Base-by-base conservation (phyloP, 2,329 filamentous ascomycete species). In the Aspergillus quadrilineatus region DNA sequence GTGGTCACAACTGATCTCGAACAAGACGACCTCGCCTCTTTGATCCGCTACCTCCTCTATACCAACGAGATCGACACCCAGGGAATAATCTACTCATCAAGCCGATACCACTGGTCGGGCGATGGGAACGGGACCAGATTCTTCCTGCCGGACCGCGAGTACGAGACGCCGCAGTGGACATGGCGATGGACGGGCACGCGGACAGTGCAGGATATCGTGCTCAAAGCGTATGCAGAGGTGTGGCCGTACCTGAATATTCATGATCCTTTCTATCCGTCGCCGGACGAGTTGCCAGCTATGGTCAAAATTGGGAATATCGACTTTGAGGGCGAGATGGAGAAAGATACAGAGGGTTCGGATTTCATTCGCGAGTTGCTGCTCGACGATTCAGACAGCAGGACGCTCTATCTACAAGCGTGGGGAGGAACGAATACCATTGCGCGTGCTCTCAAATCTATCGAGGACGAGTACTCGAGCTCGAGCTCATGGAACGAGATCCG, bases 31-130 rank as follows among this genome's bases (percentile, higher is more conserved):
- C 42, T 53, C 7, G 50, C 50, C 37, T 54, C 52, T 1, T 28
- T 54, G 4, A 48, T 54, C 28, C 52, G 52, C 6, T 54, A 54
- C 44, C 52, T 54, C 12, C 52, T 54, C 28, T 54, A 54, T 34
- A 48, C 52, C 7, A 54, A 54, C 26, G 52, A 54, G 12, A n/a
- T 54, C 22, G 52, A 54, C 34, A 54, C 36, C 12, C 52, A 48
- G 12, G 52, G 43, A 14, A 37, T 54, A 34, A 41, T 48, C 36
- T 54, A 48, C 17, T 42, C 32, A 6, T 54, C 52, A 17, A 53
- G 50, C 7, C 29, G 30, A 6, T 45, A 36, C 30, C 50, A 53
- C 12, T 53, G 50, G 50, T 10, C 50, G n/a, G 50, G 50, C 22
- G 50, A 53, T 9, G 50, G 41, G n/a, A 53, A 53, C 32, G 39